Base-by-base conservation (phyloP, 495 filamentous ascomycete genomes). In the Talaromyces proteolyticus region DNA sequence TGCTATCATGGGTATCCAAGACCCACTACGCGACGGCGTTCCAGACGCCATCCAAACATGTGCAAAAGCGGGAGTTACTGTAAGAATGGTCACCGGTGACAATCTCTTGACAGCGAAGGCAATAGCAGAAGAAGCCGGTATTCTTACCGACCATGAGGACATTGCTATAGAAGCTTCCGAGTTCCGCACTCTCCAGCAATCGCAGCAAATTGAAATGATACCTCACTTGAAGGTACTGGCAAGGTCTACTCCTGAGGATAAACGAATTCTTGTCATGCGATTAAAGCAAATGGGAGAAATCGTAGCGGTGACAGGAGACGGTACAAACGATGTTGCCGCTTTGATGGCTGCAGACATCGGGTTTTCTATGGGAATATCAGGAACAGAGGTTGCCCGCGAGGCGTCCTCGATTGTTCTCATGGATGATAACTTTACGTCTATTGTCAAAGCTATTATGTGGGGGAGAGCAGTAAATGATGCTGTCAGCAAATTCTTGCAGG, bases 51-150 rank as follows among this genome's bases (percentile, higher is more conserved):
- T 95, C n/a, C 64, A 70, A 17, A 73, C 80, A 46, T 90, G 86
- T 46, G 82, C 88, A 54, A 67, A 77, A 19, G 90, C 90, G 25
- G 90, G 90, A 54, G 87, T 95, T 40, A 83, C 81, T 55, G 88
- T 93, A 14, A 81, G 87, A 29, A 95, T 95, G 90, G 89, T 95
- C n/a, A 95, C 90, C 20, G 90, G 90, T 49, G 90, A 95, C 59
- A 94, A 93, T 54, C 73, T 90, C 47, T 67, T 80, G 47, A 95
- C 90, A 11, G 90, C 90, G 14, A 85, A 84, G 54, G 88, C 89
- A 19, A 91, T 95, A 54, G 90, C 90, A 5, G 62, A 77, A 24
- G 86, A 93, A 55, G 93, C 89, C 66, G 88, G 88, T 21, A 94
- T 95, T 51, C 85, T 79, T 54, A 87, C 81, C 2, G n/a, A n/a